Evolutionary conservation across 495 filamentous ascomycete species (phyloP), one percentile per base, ranked within the genome.

Genomic region (Daldinia concentrica): DNA sequence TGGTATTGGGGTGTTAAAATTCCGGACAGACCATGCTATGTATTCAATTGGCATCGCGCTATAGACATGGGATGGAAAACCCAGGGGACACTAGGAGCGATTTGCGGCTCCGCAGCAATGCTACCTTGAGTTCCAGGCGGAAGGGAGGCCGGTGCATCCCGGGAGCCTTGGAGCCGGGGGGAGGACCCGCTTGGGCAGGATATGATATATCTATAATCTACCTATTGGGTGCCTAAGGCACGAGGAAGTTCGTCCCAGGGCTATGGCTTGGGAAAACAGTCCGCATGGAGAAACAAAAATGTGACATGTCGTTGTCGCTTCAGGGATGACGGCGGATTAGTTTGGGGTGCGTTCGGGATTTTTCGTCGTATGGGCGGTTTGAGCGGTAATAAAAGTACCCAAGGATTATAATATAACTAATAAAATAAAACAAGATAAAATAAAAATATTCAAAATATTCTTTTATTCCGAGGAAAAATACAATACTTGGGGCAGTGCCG

Each of bases 241-340:
- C 45, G 52, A 66, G 64, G 52, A 59, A 45, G 54, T 50, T 29
- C 37, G 45, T 55, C 68, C 68, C 68, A 54, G 19, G 37, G 57
- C 62, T 34, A 48, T 62, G 68, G 68, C 51, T 66, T 71, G 50
- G 68, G 68, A 26, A 19, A 41, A 32, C 19, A 55, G 39, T 61
- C 55, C 64, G 65, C 29, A 29, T 60, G 41, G 60, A 54, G 43
- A 55, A 61, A 56, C 19, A 30, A 12, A 24, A 57, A 64, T 63
- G 24, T 64, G 66, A 69, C 56, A 58, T 69, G 60, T 69, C 60
- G 60, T 30, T 59, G 59, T 65, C 50, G 55, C 68, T 37, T 70
- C 61, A 64, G 51, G 62, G 62, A 59, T 61, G n/a, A 24, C 11
- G 11, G n/a, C 24, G 51, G 32, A 34, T 54, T 30, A 7, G 24